Conservation (phyloP, 1,139 yeast species). For the Debaryomyces robertsiae region DNA sequence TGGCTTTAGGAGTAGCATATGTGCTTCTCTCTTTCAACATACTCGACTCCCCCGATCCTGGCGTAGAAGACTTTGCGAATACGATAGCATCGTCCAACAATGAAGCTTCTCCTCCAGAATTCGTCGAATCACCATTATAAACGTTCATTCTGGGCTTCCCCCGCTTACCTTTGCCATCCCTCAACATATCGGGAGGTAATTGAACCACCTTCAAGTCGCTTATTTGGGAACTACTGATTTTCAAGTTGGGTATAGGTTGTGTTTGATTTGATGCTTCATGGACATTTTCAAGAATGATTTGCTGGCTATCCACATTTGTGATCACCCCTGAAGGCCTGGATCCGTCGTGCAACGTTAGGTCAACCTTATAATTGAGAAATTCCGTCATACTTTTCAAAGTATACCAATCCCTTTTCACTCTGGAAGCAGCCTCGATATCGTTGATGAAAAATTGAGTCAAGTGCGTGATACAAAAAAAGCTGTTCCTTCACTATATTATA, state of each 20-base stretch:
- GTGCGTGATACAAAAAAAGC: no score
- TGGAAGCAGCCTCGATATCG: no score
- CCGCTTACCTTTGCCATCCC: constrained; percentile 13
- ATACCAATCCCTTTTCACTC: no score
- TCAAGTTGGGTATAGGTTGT: constrained; percentile 22
- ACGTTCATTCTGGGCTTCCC: constrained; percentile 7
- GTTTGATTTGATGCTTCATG: constrained; percentile 23
- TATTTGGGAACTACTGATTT: constrained; percentile 37
- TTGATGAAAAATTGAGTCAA: no score
- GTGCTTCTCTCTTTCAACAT: constrained; percentile 9
- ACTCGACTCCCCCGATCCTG: constrained; percentile 10
- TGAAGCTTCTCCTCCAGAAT: constrained; percentile 6
- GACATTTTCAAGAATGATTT: constrained; percentile 42
- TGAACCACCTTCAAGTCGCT: constrained; percentile 53
- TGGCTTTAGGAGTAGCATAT: constrained; percentile 1
- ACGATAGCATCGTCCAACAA: constrained; percentile 33
- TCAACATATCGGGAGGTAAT: constrained; percentile 42
- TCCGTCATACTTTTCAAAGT: constrained; percentile 30
- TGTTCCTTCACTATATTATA: no score
- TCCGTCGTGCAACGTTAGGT: constrained; percentile 50
- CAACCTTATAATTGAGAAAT: constrained; percentile 58
- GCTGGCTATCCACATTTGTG: constrained; percentile 42
- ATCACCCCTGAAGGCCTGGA: constrained; percentile 49
- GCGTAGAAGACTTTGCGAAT: constrained; percentile 22
- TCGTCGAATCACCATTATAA: constrained; percentile 8